These are phyloP conservation scores for Micractinium sp. DNA, from an alignment of 139 green algal genomes.

Conservation along the genomic window DNA sequence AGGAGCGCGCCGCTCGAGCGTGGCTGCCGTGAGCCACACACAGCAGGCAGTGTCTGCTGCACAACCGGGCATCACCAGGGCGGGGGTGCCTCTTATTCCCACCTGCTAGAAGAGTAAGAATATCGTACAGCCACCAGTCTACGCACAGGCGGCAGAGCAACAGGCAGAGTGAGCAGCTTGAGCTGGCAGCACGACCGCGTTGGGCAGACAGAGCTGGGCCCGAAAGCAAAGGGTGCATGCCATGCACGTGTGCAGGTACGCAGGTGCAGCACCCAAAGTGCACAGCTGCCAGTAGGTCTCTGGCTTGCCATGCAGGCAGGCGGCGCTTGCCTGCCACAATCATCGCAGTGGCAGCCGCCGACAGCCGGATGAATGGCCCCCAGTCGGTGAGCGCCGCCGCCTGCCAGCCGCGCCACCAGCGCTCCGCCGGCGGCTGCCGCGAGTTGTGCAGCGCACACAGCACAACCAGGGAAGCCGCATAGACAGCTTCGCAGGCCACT, in stretches of 20 bases:
- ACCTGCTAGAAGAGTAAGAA: slow-evolving; percentile 26
- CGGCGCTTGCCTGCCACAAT: neutral
- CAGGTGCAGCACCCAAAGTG: too few relatives aligned
- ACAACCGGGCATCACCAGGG: too few relatives aligned
- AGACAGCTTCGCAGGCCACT: neutral
- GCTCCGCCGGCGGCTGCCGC: neutral
- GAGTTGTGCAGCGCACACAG: slow-evolving; percentile 14
- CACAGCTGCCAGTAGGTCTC: neutral
- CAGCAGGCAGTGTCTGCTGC: too few relatives aligned
- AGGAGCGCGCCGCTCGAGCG: too few relatives aligned
- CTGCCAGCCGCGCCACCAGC: slow-evolving; percentile 28
- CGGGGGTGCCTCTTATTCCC: neutral
- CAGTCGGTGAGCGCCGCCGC: neutral
- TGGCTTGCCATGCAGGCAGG: neutral
- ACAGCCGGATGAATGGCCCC: slow-evolving; percentile 14
- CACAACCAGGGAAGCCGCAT: neutral
- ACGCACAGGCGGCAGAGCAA: neutral
- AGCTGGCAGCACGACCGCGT: too few relatives aligned
- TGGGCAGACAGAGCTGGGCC: too few relatives aligned
- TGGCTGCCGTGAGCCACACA: too few relatives aligned
- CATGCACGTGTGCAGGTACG: too few relatives aligned
- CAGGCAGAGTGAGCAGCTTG: too few relatives aligned
- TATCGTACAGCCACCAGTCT: slow-evolving; percentile 22
- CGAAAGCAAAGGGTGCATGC: too few relatives aligned
- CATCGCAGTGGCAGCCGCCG: slow-evolving; percentile 8